Conservation (phyloP, 1,284 basidiomycete genomes). For the Vanrija humicola region DNA sequence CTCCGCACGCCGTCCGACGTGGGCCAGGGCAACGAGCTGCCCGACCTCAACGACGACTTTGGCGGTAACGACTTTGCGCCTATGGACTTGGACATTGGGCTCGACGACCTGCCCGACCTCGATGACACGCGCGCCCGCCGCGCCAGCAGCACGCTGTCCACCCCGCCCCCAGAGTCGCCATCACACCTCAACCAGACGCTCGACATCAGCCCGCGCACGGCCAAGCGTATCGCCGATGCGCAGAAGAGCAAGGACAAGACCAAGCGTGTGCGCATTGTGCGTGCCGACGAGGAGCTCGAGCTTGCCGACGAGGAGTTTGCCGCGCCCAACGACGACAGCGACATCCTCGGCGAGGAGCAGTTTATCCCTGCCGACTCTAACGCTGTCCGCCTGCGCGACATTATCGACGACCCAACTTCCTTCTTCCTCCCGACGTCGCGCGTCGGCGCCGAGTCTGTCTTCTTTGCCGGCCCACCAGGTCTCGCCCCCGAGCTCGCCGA, state of each 20-base stretch:
- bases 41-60: slow-evolving; percentile 27
- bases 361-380: slow-evolving; percentile 78
- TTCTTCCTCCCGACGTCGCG: slow-evolving; percentile 76
- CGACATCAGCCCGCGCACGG: slow-evolving; percentile 56
- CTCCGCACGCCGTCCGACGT: neutral
- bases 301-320: slow-evolving; percentile 66
- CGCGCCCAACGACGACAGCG: slow-evolving; percentile 58
- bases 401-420: slow-evolving; percentile 75
- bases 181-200: slow-evolving; percentile 19
- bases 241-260: slow-evolving; percentile 47
- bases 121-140: slow-evolving; percentile 43
- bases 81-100: slow-evolving; percentile 49
- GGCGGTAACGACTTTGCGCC: slow-evolving; percentile 31
- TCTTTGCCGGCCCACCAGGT: slow-evolving; percentile 70
- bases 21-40: slow-evolving; percentile 32
- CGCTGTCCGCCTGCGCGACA: slow-evolving; percentile 74
- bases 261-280: slow-evolving; percentile 59
- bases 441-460: slow-evolving; percentile 62
- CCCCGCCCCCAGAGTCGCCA: slow-evolving; percentile 41
- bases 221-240: slow-evolving; percentile 45
- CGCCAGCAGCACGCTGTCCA: slow-evolving; percentile 49
- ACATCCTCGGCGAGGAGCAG: slow-evolving; percentile 70
- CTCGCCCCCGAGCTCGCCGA: slow-evolving; percentile 69
- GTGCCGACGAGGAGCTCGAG: slow-evolving; percentile 69
- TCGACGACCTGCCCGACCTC: slow-evolving; percentile 55